Percentiles rank a stretch among this genome's conserved stretches.
These are phyloP conservation scores for Penicillium polonicum DNA, from an alignment of 2,329 filamentous ascomycete species.

Conservation along the genomic window DNA sequence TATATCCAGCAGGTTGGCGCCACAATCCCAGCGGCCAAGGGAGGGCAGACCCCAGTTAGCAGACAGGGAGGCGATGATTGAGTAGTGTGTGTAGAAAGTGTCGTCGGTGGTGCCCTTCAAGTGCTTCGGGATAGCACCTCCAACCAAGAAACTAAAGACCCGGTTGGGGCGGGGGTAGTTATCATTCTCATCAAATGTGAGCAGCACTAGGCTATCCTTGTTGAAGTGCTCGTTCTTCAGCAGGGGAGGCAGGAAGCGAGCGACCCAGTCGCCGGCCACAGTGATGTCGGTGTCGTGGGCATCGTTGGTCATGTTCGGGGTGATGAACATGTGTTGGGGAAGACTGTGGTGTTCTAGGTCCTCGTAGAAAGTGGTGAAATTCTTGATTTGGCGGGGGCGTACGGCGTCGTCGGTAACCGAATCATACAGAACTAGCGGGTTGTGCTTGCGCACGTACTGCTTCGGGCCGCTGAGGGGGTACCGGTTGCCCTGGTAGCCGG, in stretches of 20 bases:
- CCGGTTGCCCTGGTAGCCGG: constrained; percentile 65
- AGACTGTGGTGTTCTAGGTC: constrained; percentile 64
- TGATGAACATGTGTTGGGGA: constrained; percentile 64
- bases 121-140: constrained; percentile 66
- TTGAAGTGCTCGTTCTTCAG: constrained; percentile 69
- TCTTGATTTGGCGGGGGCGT: constrained; percentile 70
- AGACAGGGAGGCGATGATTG: constrained; percentile 62
- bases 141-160: constrained; percentile 69
- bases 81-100: constrained; percentile 73
- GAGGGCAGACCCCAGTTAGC: constrained; percentile 70
- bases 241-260: constrained; percentile 67
- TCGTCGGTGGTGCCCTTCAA: constrained; percentile 67
- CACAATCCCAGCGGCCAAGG: constrained; percentile 69
- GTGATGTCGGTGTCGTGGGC: constrained; percentile 73
- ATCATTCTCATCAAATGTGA: constrained; percentile 79
- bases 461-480: constrained; percentile 66
- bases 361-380: constrained; percentile 65
- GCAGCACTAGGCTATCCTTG: constrained; percentile 70
- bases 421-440: constrained; percentile 65
- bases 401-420: constrained; percentile 59
- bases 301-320: constrained; percentile 60
- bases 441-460: constrained; percentile 82
- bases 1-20: constrained; percentile 65
- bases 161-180: constrained; percentile 66
- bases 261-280: constrained; percentile 66